phyloP scores from a whole-genome alignment of 768 basidiomycete species.

The Russula virescens region DNA sequence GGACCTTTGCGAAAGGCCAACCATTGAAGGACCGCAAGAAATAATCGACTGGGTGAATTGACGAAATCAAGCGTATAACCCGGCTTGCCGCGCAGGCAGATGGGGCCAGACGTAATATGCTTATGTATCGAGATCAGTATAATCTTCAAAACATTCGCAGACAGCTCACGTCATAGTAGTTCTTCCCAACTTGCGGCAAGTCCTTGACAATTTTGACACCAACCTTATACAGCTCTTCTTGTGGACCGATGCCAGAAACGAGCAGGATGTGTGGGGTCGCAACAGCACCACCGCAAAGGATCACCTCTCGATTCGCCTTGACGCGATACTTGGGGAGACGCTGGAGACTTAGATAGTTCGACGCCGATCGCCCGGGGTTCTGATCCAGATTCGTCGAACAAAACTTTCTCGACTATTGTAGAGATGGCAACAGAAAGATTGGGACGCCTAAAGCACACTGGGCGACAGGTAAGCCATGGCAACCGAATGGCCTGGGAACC shows the following conservation, averaged over 20 bases:
- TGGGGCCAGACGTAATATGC: too few species aligned
- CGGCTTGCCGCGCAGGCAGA: too few species aligned
- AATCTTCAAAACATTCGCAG: too few species aligned
- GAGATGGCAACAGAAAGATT: constrained; percentile 21
- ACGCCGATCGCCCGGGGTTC: constrained; percentile 21
- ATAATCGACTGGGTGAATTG: constrained; percentile 10
- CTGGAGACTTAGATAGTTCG: constrained; percentile 11
- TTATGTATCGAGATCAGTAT: too few species aligned
- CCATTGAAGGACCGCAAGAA: constrained; percentile 15
- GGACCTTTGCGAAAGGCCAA: constrained; percentile 8
- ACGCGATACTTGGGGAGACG: constrained; percentile 2
- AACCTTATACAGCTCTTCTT: constrained; percentile 29
- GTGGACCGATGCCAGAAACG: too few species aligned
- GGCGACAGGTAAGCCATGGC: constrained; percentile 22
- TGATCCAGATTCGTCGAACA: constrained; percentile 14
- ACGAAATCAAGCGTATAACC: constrained; percentile 22
- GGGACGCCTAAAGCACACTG: constrained; percentile 30
- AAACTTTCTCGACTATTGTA: too few species aligned
- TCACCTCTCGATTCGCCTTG: too few species aligned
- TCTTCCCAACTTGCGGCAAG: too few species aligned
- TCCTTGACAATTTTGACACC: constrained; percentile 27
- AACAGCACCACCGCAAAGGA: too few species aligned
- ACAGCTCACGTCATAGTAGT: too few species aligned
- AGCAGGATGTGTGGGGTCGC: too few species aligned
- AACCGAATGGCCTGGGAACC: constrained; percentile 9